Base-by-base conservation (phyloP, 768 basidiomycete species). In the Flagelloscypha sp. region DNA sequence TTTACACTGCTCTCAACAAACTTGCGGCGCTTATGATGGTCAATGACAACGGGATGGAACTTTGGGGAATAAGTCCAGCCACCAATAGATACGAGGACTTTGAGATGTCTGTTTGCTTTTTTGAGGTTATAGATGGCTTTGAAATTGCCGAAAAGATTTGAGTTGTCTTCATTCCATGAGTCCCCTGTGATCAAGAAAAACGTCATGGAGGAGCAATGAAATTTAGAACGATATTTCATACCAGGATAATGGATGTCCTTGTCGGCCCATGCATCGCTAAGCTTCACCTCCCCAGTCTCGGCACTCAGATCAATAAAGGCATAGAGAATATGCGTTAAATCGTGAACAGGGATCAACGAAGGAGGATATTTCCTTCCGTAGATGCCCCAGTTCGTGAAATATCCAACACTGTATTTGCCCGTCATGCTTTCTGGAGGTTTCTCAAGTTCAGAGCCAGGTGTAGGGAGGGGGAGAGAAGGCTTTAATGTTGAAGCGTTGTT, bases 191-290 rank as follows among this genome's bases (percentile, higher is more conserved):
- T n/a, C n/a, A n/a, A n/a, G n/a, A n/a, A n/a, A n/a, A n/a, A n/a
- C n/a, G n/a, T n/a, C n/a, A n/a, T n/a, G n/a, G n/a, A n/a, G n/a
- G n/a, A n/a, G n/a, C n/a, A n/a, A n/a, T n/a, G n/a, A n/a, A n/a
- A n/a, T n/a, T n/a, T n/a, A n/a, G n/a, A n/a, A n/a, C n/a, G n/a
- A n/a, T n/a, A n/a, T n/a, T n/a, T n/a, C n/a, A n/a, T n/a, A 6
- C 83, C 86, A 0, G 84, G 79, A 54, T 94, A 93, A 55, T 98
- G 95, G 30, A 98, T 98, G 54, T 98, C 89, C 50, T 93, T 76
- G 65, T 99, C 95, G 0, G 92, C 82, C 94, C 94, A 98, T 2
- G 67, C 55, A 48, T 99, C 95, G 24, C 89, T 93, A 35, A 98
- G 59, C 49, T 74, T 61, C 13, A 97, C 93, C 50, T 88, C 86